Percentiles rank a stretch among this genome's conserved stretches.
Conservation (phyloP, 148 eudicot species). For the Bassia scoparia region DNA sequence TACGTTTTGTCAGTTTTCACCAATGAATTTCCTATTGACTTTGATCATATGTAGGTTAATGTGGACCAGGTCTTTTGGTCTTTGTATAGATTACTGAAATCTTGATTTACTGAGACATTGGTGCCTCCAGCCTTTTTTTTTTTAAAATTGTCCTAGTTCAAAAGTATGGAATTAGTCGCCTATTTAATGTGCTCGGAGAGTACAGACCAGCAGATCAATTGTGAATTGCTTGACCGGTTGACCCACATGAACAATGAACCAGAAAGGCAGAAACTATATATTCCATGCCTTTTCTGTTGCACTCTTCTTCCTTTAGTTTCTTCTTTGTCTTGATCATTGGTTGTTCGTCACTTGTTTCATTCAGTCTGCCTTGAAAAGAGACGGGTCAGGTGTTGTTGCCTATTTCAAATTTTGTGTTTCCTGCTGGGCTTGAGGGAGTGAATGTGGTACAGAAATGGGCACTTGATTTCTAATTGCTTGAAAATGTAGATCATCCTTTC, state of each 20-base stretch:
- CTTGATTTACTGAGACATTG: not conserved
- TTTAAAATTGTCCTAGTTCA: not conserved
- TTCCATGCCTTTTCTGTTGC: not conserved
- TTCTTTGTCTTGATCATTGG: not conserved
- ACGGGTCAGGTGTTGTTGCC: not conserved
- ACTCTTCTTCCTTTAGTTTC: not conserved
- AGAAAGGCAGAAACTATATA: not conserved
- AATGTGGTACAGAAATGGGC: too few relatives aligned
- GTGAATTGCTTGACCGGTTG: too few relatives aligned
- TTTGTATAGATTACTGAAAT: not conserved
- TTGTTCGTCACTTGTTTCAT: not conserved
- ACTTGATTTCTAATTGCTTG: too few relatives aligned
- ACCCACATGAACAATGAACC: too few relatives aligned
- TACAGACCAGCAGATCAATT: too few relatives aligned
- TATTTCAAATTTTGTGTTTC: not conserved
- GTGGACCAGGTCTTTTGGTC: not conserved
- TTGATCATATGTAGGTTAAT: not conserved
- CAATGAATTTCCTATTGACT: not conserved
- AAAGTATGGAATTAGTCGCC: too few relatives aligned
- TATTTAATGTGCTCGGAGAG: too few relatives aligned
- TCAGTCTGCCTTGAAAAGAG: not conserved
- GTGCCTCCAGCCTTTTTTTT: not conserved
- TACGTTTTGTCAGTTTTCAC: not conserved
- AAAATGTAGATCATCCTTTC: not conserved
- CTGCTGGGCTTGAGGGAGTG: not conserved